phyloP scores from a whole-genome alignment of 2,329 filamentous ascomycete species.

The Hymenoscyphus albidus region DNA sequence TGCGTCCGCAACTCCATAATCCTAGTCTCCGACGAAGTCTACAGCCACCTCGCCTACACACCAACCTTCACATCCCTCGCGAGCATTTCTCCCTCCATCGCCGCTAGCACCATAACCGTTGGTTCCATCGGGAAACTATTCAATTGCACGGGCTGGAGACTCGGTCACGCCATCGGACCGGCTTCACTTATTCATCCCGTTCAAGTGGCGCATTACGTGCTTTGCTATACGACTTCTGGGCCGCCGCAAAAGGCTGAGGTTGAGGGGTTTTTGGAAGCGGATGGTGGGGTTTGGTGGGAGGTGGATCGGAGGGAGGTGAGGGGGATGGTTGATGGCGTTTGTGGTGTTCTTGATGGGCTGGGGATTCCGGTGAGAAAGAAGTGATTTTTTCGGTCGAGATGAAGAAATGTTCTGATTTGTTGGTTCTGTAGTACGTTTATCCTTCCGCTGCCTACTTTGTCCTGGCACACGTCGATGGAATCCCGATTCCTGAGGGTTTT shows the following conservation, averaged over 20 bases:
- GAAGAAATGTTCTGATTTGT: background rate
- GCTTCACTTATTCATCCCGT: background rate
- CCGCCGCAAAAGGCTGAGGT: background rate
- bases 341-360: background rate
- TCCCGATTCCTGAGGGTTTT: background rate
- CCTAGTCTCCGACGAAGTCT: background rate
- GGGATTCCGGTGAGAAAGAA: background rate
- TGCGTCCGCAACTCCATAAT: background rate
- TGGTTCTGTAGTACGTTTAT: background rate
- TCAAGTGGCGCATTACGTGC: background rate
- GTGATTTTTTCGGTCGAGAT: background rate
- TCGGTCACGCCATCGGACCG: background rate
- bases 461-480: background rate
- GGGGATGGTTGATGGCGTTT: background rate
- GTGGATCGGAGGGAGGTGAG: background rate
- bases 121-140: background rate
- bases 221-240: background rate
- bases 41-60: background rate
- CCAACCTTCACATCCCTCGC: background rate
- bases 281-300: background rate
- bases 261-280: background rate
- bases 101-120: background rate
- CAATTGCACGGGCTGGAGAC: constrained; percentile 1
- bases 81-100: background rate
- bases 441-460: background rate